These are phyloP conservation scores for Gremmenia infestans DNA, from an alignment of 2,329 filamentous ascomycete genomes.

Conservation along the genomic window DNA sequence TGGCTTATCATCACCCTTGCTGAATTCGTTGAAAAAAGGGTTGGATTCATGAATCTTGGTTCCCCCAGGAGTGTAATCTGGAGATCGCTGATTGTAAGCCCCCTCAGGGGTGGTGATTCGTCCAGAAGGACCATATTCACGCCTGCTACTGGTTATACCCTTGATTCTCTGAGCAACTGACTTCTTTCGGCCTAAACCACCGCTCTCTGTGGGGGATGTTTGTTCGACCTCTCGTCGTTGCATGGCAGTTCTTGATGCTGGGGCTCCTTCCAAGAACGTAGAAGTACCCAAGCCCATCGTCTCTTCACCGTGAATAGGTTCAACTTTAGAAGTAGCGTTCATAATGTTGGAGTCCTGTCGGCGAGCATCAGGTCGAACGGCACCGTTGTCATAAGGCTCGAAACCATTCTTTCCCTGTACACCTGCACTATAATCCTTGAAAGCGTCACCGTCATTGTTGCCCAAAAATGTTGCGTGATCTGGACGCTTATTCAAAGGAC, in stretches of 20 bases:
- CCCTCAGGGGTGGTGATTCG: constrained; percentile 54
- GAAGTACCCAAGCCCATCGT: constrained; percentile 83
- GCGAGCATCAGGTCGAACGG: constrained; percentile 33
- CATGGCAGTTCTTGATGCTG: constrained; percentile 75
- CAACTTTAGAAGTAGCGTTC: constrained; percentile 62
- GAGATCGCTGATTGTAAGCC: constrained; percentile 34
- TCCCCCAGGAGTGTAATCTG: constrained; percentile 29
- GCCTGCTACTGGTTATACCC: constrained; percentile 69
- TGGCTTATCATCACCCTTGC: constrained; percentile 55
- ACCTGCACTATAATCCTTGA: constrained; percentile 64
- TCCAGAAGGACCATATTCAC: constrained; percentile 53
- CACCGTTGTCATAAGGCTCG: constrained; percentile 39
- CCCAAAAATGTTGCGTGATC: constrained; percentile 90
- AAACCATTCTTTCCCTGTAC: constrained; percentile 34
- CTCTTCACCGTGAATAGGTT: constrained; percentile 79
- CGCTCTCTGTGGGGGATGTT: constrained; percentile 43
- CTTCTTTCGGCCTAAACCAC: constrained; percentile 81
- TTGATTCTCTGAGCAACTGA: constrained; percentile 89
- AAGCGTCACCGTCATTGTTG: constrained; percentile 72
- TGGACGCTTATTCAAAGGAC: constrained; percentile 74
- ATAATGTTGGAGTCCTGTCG: constrained; percentile 44
- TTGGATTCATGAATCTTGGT: constrained; percentile 51
- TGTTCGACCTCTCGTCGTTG: constrained; percentile 69
- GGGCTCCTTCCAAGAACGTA: constrained; percentile 91
- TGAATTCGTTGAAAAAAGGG: constrained; percentile 81